These are phyloP conservation scores for Simplicillium aogashimaense DNA, from an alignment of 2,329 filamentous ascomycete genomes.

Conservation along the genomic window DNA sequence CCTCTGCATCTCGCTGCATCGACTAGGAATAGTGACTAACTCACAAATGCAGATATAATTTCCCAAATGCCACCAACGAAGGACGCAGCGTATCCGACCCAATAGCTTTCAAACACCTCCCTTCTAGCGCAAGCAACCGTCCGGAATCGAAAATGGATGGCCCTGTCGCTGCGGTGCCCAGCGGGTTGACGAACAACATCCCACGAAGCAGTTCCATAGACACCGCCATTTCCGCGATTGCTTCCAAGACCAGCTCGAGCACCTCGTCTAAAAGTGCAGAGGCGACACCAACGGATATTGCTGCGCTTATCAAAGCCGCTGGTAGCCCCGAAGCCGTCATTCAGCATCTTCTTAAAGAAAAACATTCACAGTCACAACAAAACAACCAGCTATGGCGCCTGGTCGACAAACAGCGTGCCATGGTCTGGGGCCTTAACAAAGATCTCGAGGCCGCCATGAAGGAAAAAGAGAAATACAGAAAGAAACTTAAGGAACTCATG, in stretches of 20 bases:
- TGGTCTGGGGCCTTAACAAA: slow-evolving; percentile 90
- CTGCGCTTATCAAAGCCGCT: slow-evolving; percentile 68
- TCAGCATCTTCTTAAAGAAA: slow-evolving; percentile 81
- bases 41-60: slow-evolving; percentile 13
- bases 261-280: slow-evolving; percentile 35
- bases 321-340: slow-evolving; percentile 87
- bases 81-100: slow-evolving; percentile 33
- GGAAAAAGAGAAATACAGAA: slow-evolving; percentile 89
- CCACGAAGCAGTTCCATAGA: slow-evolving; percentile 84
- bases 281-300: slow-evolving; percentile 54
- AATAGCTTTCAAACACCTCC: slow-evolving; percentile 25
- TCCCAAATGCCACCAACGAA: slow-evolving; percentile 34
- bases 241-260: slow-evolving; percentile 46
- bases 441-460: slow-evolving; percentile 85
- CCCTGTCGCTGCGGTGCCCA: slow-evolving; percentile 28
- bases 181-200: slow-evolving; percentile 26
- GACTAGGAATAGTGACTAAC: too few relatives aligned
- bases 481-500: slow-evolving; percentile 72
- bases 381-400: slow-evolving; percentile 91
- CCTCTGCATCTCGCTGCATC: neutral
- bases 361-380: slow-evolving; percentile 77
- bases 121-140: slow-evolving; percentile 23
- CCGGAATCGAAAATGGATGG: slow-evolving; percentile 34
- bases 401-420: slow-evolving; percentile 89
- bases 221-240: slow-evolving; percentile 76